Evolutionary conservation across 192 early-diverging fungal species (phyloP).

Genomic region (Podila clonocystis): DNA sequence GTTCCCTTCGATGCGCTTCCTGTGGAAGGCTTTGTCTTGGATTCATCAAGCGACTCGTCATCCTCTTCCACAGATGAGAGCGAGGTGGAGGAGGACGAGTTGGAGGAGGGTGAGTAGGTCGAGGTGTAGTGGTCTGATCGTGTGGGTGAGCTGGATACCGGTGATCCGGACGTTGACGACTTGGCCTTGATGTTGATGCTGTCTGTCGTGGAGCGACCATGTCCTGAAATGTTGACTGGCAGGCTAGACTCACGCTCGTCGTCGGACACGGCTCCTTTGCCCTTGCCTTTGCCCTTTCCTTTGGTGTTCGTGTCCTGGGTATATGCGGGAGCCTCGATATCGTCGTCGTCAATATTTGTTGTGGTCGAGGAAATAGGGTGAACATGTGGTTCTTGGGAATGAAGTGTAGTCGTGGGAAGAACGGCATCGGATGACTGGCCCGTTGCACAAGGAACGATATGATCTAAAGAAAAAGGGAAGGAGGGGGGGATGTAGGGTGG

Average conservation of each 20-base stretch:
- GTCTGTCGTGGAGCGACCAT: slow-evolving; percentile 9
- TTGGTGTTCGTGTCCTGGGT: background rate
- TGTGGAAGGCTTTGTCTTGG: background rate
- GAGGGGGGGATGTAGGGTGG: background rate
- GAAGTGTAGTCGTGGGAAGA: slow-evolving; percentile 31
- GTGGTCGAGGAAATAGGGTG: background rate
- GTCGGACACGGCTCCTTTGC: slow-evolving; percentile 5
- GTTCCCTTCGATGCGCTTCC: background rate
- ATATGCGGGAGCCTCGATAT: background rate
- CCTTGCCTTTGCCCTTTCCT: slow-evolving; percentile 12
- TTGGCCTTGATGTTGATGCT: background rate
- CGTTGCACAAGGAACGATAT: background rate
- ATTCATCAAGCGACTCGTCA: background rate
- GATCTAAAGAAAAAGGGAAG: background rate
- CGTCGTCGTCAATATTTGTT: slow-evolving; percentile 8
- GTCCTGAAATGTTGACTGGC: background rate
- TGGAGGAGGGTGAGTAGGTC: slow-evolving; percentile 15
- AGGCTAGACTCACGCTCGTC: background rate
- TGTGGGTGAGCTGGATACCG: slow-evolving; percentile 8
- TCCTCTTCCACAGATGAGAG: slow-evolving; percentile 28
- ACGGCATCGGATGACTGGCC: slow-evolving; percentile 19
- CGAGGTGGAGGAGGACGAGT: slow-evolving; percentile 19
- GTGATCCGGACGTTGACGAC: background rate
- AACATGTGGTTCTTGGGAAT: slow-evolving; percentile 13
- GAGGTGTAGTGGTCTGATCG: slow-evolving; percentile 22